A percentile compares a stretch with the other conserved stretches of the same genome.
phyloP scores from a whole-genome alignment of 83 land plant genomes.

The Diphasiastrum complanatum region DNA sequence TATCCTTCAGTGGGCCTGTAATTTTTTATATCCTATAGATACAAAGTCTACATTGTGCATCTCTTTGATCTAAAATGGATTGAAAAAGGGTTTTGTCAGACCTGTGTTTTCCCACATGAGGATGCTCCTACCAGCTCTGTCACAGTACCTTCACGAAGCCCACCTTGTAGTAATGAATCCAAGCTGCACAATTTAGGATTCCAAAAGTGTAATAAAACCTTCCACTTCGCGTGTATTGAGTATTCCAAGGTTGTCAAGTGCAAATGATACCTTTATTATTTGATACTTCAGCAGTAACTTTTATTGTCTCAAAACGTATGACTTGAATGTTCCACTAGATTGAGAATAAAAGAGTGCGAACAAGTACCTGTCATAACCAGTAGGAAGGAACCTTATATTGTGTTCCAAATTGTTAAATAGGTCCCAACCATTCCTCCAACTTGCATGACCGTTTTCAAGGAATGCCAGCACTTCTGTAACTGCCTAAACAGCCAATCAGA shows the following conservation, averaged over 20 bases:
- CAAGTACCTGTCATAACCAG: not conserved
- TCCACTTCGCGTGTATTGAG: not conserved
- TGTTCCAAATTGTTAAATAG: not conserved
- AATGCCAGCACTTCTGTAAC: not conserved
- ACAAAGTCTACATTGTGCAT: too few relatives aligned
- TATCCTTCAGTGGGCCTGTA: too few relatives aligned
- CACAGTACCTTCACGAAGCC: slow-evolving; percentile 26
- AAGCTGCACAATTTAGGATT: slow-evolving; percentile 15
- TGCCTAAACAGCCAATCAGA: too few relatives aligned
- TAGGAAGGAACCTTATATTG: not conserved
- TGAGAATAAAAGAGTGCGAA: not conserved
- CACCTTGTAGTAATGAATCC: slow-evolving; percentile 22
- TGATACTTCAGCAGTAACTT: too few relatives aligned
- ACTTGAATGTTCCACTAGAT: not conserved
- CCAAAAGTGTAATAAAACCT: too few relatives aligned
- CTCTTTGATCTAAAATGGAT: too few relatives aligned
- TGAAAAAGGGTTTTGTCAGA: not conserved
- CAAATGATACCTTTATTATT: too few relatives aligned
- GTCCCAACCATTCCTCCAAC: not conserved
- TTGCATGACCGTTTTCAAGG: not conserved
- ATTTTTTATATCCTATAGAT: too few relatives aligned
- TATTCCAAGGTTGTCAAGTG: not conserved
- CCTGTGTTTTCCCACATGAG: slow-evolving; percentile 34
- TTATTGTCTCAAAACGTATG: too few relatives aligned
- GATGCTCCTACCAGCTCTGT: slow-evolving; percentile 35